These are phyloP conservation scores for Trichoderma sp. DNA, from an alignment of 2,329 filamentous ascomycete species.

Conservation along the genomic window DNA sequence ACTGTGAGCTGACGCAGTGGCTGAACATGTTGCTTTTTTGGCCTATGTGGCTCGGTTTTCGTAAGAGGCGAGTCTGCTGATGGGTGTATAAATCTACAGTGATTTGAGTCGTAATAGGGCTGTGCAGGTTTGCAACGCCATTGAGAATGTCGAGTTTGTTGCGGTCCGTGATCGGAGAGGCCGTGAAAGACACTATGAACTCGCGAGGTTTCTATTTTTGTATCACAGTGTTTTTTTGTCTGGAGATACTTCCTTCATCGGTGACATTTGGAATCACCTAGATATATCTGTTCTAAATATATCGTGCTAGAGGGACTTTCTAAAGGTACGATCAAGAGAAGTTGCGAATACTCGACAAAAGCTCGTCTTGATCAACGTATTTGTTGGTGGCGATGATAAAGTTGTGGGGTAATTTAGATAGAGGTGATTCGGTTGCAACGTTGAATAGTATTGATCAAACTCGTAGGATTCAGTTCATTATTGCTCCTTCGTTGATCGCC, in stretches of 20 bases:
- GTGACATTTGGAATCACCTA: not conserved
- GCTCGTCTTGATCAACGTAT: not conserved
- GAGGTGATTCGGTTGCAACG: not conserved
- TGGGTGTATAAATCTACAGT: not conserved
- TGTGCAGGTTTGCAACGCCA: not conserved
- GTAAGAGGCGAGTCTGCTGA: not conserved
- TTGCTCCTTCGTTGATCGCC: not conserved
- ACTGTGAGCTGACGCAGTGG: not conserved
- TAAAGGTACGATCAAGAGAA: not conserved
- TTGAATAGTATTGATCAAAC: not conserved
- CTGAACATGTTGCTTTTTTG: not conserved
- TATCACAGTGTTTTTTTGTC: not conserved
- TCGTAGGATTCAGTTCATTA: not conserved
- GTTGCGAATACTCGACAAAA: not conserved
- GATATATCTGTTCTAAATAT: not conserved
- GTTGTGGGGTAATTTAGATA: not conserved
- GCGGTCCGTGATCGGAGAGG: not conserved
- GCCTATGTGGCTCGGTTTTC: not conserved
- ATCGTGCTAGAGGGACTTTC: not conserved
- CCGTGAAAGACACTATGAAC: too few relatives aligned
- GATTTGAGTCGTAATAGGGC: not conserved
- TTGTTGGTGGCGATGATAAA: not conserved
- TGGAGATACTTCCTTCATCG: not conserved
- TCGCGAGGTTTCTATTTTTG: not conserved
- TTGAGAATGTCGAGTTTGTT: not conserved